These are phyloP conservation scores for Aspergillus ibericus DNA, from an alignment of 2,329 filamentous ascomycete genomes.

Conservation along the genomic window DNA sequence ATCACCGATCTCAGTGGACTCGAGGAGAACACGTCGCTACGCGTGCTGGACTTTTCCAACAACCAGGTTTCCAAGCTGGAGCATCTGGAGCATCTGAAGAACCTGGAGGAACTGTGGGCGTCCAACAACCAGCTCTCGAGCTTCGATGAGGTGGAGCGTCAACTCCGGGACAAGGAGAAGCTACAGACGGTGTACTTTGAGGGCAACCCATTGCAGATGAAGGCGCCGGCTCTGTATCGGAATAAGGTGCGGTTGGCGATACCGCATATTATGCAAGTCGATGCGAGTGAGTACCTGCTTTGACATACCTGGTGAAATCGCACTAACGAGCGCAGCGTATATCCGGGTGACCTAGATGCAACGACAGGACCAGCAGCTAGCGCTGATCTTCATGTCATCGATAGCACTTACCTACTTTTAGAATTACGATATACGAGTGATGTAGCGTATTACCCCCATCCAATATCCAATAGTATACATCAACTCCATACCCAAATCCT, in stretches of 20 bases:
- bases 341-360: conserved; percentile 23
- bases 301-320: too few species aligned
- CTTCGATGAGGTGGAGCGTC: conserved; percentile 76
- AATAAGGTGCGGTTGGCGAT: conserved; percentile 89
- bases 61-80: conserved; percentile 77
- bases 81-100: conserved; percentile 66
- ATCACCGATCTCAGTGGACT: conserved; percentile 75
- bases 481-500: not conserved
- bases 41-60: conserved; percentile 83
- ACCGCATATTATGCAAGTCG: conserved; percentile 88
- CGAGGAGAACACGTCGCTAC: conserved; percentile 65
- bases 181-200: conserved; percentile 95
- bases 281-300: conserved; percentile 79
- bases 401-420: not conserved
- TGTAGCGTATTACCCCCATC: not conserved
- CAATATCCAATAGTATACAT: not conserved
- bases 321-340: conserved; percentile 28
- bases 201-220: conserved; percentile 83
- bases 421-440: not conserved
- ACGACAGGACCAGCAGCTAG: not conserved
- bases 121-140: conserved; percentile 80
- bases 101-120: conserved; percentile 91
- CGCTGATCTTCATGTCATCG: not conserved
- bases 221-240: conserved; percentile 78
- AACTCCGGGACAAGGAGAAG: conserved; percentile 74